Evolutionary conservation across 345 rosid genomes (phyloP).

Genomic region (Arabidopsis suecica): DNA sequence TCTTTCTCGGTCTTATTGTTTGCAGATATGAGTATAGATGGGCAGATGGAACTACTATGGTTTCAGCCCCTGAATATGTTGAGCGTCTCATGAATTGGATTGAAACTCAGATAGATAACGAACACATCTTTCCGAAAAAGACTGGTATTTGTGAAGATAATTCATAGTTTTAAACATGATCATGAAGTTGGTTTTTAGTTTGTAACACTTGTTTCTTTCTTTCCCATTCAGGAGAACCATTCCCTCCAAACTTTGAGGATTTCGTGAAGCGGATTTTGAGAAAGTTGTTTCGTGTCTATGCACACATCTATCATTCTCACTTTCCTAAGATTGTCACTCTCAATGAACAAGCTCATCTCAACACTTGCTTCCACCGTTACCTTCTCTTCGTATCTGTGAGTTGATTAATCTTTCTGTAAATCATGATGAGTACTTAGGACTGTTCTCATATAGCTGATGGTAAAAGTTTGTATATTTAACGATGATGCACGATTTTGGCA

Average conservation of each 20-base stretch:
- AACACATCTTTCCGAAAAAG: slow-evolving; percentile 82
- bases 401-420: slow-evolving; percentile 17
- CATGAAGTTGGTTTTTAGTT: background rate
- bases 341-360: slow-evolving; percentile 89
- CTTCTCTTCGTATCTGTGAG: slow-evolving; percentile 82
- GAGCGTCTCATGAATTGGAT: slow-evolving; percentile 92
- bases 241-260: slow-evolving; percentile 84
- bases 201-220: background rate
- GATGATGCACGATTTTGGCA: background rate
- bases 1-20: background rate
- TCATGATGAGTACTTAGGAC: background rate
- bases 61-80: slow-evolving; percentile 91
- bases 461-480: background rate
- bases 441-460: background rate
- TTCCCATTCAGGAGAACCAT: slow-evolving; percentile 62
- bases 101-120: slow-evolving; percentile 75
- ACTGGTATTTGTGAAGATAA: slow-evolving; percentile 54
- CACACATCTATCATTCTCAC: slow-evolving; percentile 88
- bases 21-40: slow-evolving; percentile 86
- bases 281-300: slow-evolving; percentile 82
- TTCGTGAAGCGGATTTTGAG: slow-evolving; percentile 81
- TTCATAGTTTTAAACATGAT: background rate
- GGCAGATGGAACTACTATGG: slow-evolving; percentile 88
- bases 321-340: slow-evolving; percentile 78
- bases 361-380: slow-evolving; percentile 92